Evolutionary conservation across 805 yeast genomes (phyloP).

Genomic region (Ogataea chonburiensis): DNA sequence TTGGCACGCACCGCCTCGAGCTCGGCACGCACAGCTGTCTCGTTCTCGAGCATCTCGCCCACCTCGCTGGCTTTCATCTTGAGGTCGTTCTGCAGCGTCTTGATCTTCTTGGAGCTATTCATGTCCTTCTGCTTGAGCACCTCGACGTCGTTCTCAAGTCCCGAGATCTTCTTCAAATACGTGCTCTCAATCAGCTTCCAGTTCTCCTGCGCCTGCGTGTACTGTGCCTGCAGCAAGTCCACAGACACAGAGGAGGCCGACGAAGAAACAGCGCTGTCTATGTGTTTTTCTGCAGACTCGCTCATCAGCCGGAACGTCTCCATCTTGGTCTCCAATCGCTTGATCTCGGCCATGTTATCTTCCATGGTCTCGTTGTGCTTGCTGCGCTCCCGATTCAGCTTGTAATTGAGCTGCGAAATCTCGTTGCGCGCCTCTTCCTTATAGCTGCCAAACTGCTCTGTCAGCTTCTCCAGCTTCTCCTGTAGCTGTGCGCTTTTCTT

Average conservation of each 20-base stretch:
- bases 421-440: conserved; percentile 27
- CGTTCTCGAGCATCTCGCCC: conserved; percentile 27
- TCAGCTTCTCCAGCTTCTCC: conserved; percentile 22
- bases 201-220: conserved; percentile 71
- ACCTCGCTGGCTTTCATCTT: conserved; percentile 32
- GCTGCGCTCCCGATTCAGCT: conserved; percentile 30
- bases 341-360: conserved; percentile 44
- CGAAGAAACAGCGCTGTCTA: conserved; percentile 2
- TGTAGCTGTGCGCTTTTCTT: conserved; percentile 25
- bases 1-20: conserved; percentile 20
- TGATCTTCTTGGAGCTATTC: conserved; percentile 28
- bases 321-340: conserved; percentile 63
- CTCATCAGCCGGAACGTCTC: conserved; percentile 65
- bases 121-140: conserved; percentile 34
- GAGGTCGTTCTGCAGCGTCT: conserved; percentile 37
- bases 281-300: conserved; percentile 41
- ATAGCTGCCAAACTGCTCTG: conserved; percentile 21
- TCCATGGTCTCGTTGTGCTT: conserved; percentile 28
- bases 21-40: conserved; percentile 20
- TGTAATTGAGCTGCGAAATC: conserved; percentile 29
- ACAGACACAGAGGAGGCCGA: conserved; percentile 17
- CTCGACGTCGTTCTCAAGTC: conserved; percentile 45
- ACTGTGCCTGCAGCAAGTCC: conserved; percentile 65
- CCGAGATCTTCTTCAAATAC: conserved; percentile 47
- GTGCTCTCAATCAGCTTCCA: conserved; percentile 81